phyloP scores from a whole-genome alignment of 1,284 basidiomycete species.

The Cutaneotrichosporon sp. region DNA sequence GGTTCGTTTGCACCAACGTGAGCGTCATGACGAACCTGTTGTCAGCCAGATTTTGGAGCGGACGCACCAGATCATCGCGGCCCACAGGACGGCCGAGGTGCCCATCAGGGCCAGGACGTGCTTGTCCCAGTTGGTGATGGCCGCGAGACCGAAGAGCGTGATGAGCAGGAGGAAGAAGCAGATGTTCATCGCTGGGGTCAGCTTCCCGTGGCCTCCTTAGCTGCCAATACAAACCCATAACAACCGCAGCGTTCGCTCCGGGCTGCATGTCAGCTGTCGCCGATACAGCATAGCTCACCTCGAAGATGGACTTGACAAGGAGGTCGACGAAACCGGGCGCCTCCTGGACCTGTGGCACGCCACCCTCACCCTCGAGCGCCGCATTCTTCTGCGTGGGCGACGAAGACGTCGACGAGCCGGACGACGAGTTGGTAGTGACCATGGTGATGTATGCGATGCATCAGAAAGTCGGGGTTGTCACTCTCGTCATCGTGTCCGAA shows the following conservation, averaged over 20 bases:
- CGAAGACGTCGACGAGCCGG: constrained; percentile 17
- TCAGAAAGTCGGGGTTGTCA: constrained; percentile 3
- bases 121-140: constrained; percentile 47
- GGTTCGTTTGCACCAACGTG: constrained; percentile 41
- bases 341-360: neutral
- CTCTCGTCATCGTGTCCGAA: neutral
- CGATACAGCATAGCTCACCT: constrained; percentile 39
- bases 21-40: constrained; percentile 51
- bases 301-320: constrained; percentile 47
- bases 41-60: neutral
- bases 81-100: constrained; percentile 43
- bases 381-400: constrained; percentile 13
- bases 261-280: constrained; percentile 35
- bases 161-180: constrained; percentile 51
- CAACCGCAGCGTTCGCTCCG: constrained; percentile 46
- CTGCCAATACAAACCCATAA: constrained; percentile 36
- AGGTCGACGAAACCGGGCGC: constrained; percentile 39
- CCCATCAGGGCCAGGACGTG: constrained; percentile 45
- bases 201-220: neutral
- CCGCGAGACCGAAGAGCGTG: constrained; percentile 43
- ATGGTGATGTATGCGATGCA: constrained; percentile 10
- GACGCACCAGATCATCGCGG: constrained; percentile 49
- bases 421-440: constrained; percentile 25
- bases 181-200: constrained; percentile 49
- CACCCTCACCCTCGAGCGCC: neutral